These are phyloP conservation scores for Penicillium sp. DNA, from an alignment of 2,329 filamentous ascomycete genomes.

Conservation along the genomic window DNA sequence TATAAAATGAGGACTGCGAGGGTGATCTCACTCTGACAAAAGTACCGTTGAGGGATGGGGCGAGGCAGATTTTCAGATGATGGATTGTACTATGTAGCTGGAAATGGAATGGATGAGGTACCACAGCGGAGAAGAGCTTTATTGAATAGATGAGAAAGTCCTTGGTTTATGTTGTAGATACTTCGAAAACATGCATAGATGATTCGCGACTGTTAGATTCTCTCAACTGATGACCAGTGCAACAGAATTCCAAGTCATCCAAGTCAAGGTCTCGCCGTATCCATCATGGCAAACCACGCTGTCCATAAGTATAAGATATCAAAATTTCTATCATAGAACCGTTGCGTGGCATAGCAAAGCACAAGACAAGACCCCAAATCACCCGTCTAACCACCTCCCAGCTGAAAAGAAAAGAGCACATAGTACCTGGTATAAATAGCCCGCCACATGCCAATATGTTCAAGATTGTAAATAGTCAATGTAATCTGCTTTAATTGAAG, in stretches of 20 bases:
- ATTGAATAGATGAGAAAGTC: neutral
- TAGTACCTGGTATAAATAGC: neutral
- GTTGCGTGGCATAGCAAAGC: neutral
- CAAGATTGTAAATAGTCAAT: neutral
- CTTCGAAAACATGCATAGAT: neutral
- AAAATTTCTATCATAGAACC: neutral
- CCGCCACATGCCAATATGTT: neutral
- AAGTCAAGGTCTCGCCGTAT: neutral
- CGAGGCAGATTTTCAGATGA: neutral
- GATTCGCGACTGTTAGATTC: neutral
- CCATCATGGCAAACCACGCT: neutral
- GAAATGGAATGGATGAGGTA: neutral
- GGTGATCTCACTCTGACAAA: neutral
- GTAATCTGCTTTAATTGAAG: constrained; percentile 1
- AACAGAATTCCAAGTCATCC: neutral
- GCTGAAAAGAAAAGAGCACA: neutral
- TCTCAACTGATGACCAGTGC: neutral
- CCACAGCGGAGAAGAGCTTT: neutral
- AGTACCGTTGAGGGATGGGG: neutral
- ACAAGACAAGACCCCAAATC: neutral
- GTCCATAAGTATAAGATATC: neutral
- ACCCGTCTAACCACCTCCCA: neutral
- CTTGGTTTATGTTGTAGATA: no score
- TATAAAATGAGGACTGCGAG: neutral
- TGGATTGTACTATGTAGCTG: neutral